phyloP scores from a whole-genome alignment of 345 rosid genomes.

The Salix dunnii region DNA sequence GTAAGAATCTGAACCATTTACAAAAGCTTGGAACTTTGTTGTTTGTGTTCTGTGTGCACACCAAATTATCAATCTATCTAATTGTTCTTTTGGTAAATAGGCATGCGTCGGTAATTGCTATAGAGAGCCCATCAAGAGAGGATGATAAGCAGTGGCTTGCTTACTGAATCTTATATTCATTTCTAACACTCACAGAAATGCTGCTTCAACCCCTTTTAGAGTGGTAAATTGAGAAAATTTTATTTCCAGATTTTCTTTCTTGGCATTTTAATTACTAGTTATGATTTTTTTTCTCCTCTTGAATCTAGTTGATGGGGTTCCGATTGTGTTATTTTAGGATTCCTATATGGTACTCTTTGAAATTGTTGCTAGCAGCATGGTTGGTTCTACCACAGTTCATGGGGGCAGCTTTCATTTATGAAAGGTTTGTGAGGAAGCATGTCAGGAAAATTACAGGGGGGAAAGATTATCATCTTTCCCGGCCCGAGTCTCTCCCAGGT shows the following conservation, averaged over 20 bases:
- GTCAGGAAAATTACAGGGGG: slow-evolving; percentile 36
- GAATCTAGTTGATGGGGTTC: not conserved
- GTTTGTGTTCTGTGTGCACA: not conserved
- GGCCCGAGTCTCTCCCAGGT: slow-evolving; percentile 3
- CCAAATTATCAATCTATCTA: not conserved
- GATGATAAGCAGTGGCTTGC: slow-evolving; percentile 95
- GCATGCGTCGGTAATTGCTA: slow-evolving; percentile 71
- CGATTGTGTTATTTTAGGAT: slow-evolving; percentile 40
- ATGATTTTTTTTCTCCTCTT: too few species aligned
- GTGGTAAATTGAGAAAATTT: slow-evolving; percentile 33
- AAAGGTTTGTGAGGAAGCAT: slow-evolving; percentile 51
- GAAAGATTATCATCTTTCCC: not conserved
- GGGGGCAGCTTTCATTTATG: slow-evolving; percentile 79
- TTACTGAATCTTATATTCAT: slow-evolving; percentile 83
- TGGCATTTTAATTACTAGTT: too few species aligned
- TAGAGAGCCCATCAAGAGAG: slow-evolving; percentile 61
- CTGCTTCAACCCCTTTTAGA: slow-evolving; percentile 59
- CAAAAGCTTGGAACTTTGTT: too few species aligned
- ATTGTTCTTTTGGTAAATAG: slow-evolving; percentile 20
- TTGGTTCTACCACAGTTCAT: slow-evolving; percentile 66
- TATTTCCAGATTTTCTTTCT: not conserved
- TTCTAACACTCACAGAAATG: slow-evolving; percentile 72
- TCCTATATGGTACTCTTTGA: slow-evolving; percentile 77
- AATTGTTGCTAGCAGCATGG: slow-evolving; percentile 61
- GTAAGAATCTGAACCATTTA: slow-evolving; percentile 35